Percentiles rank a stretch among this genome's conserved stretches.
phyloP scores from a whole-genome alignment of 2,329 filamentous ascomycete species.

The Biscogniauxia marginata region DNA sequence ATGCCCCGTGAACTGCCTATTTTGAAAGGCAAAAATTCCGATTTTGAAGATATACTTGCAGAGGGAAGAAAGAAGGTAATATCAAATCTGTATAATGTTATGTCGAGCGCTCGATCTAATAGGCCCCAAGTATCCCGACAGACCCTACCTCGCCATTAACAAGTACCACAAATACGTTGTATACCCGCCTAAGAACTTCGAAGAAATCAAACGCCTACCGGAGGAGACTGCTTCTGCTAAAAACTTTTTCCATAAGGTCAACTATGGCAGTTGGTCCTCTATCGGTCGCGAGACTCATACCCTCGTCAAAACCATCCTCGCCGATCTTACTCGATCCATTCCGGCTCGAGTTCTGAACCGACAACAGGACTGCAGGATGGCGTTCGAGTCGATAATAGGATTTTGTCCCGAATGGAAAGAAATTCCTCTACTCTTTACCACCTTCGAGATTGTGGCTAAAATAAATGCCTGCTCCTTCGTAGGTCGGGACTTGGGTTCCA shows the following conservation, averaged over 20 bases:
- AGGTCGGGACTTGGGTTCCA: constrained; percentile 6
- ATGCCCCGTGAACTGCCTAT: not conserved
- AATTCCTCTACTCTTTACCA: constrained; percentile 4
- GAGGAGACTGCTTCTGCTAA: constrained; percentile 6
- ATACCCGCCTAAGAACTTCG: constrained; percentile 6
- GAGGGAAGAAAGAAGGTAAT: constrained; percentile 4
- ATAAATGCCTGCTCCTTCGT: constrained; percentile 10
- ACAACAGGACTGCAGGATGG: constrained; percentile 1
- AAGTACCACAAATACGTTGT: constrained; percentile 6
- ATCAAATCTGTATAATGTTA: not conserved
- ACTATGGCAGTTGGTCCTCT: constrained; percentile 7
- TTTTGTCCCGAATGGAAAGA: constrained; percentile 9
- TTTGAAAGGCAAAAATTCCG: not conserved
- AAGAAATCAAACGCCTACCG: constrained; percentile 13
- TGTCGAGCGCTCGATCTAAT: not conserved
- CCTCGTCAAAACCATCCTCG: constrained; percentile 3
- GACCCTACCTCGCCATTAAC: constrained; percentile 7
- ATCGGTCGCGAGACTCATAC: constrained; percentile 6
- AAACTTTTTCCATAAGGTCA: constrained; percentile 4
- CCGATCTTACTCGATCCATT: constrained; percentile 8
- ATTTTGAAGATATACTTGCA: not conserved
- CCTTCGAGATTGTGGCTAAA: constrained; percentile 6
- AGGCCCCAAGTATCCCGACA: constrained; percentile 3
- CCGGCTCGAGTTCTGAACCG: constrained; percentile 5
- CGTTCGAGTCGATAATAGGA: constrained; percentile 4